Evolutionary conservation across 2,329 filamentous ascomycete species (phyloP).

Genomic region (Passalora sequoiae): DNA sequence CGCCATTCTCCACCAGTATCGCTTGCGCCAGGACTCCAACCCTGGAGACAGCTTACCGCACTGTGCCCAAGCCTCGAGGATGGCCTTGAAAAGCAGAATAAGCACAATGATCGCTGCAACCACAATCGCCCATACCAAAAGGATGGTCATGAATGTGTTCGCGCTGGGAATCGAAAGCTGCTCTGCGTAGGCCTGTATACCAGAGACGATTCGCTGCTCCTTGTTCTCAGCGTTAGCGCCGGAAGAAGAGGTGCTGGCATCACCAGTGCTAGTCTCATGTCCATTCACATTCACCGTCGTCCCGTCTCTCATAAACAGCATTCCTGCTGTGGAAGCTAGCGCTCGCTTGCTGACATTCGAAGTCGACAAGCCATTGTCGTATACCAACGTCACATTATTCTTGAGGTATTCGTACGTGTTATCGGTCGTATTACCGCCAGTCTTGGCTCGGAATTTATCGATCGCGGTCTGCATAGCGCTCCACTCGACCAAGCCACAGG

Average conservation of each 20-base stretch:
- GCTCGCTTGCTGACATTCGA: constrained; percentile 33
- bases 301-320: constrained; percentile 31
- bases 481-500: constrained; percentile 79
- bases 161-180: constrained; percentile 77
- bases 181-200: constrained; percentile 78
- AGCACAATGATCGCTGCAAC: constrained; percentile 78
- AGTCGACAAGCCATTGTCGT: constrained; percentile 51
- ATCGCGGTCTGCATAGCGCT: constrained; percentile 72
- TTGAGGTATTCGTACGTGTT: constrained; percentile 69
- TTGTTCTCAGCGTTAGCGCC: constrained; percentile 36
- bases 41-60: constrained; percentile 78
- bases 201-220: constrained; percentile 57
- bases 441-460: constrained; percentile 71
- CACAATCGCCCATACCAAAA: constrained; percentile 81
- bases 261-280: constrained; percentile 31
- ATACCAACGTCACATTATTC: constrained; percentile 75
- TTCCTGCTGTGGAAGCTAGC: constrained; percentile 15
- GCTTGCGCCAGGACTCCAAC: constrained; percentile 79
- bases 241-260: constrained; percentile 25
- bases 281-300: constrained; percentile 39
- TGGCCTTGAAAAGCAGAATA: constrained; percentile 83
- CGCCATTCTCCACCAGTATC: constrained; percentile 91
- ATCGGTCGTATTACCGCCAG: constrained; percentile 81
- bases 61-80: constrained; percentile 87
- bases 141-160: constrained; percentile 93